These are phyloP conservation scores for Leishmania mexicana DNA, from an alignment of 208 protist genomes.

Conservation along the genomic window DNA sequence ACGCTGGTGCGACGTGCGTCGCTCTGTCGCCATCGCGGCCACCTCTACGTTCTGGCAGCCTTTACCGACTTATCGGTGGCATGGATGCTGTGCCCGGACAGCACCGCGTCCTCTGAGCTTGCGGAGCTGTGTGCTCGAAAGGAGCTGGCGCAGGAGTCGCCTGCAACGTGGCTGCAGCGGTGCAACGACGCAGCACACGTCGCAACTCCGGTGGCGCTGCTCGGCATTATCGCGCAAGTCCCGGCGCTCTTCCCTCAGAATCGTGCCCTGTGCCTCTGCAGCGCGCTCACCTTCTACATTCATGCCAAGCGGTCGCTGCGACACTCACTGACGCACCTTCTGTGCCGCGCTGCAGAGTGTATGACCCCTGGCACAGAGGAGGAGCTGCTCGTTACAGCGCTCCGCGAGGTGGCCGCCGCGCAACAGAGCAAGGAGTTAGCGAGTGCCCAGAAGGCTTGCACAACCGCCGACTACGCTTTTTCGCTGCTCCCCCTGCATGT, in stretches of 20 bases:
- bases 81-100: constrained; percentile 20
- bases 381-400: constrained; percentile 21
- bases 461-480: constrained; percentile 27
- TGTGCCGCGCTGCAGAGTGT: constrained; percentile 25
- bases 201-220: constrained; percentile 23
- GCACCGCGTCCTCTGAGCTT: constrained; percentile 2
- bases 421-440: neutral
- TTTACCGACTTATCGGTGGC: constrained; percentile 25
- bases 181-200: constrained; percentile 22
- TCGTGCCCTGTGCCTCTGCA: constrained; percentile 21
- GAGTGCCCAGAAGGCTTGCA: constrained; percentile 5
- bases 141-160: constrained; percentile 11
- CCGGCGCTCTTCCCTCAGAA: constrained; percentile 24
- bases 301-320: constrained; percentile 12
- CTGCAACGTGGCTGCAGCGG: constrained; percentile 22
- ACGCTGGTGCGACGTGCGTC: constrained; percentile 30
- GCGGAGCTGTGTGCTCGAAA: constrained; percentile 15
- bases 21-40: constrained; percentile 27
- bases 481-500: constrained; percentile 18
- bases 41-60: constrained; percentile 23
- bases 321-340: constrained; percentile 25
- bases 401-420: constrained; percentile 21
- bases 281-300: constrained; percentile 19
- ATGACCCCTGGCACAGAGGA: constrained; percentile 22
- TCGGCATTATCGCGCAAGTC: constrained; percentile 19